Evolutionary conservation across 225 moss, liverwort and hornwort genomes (phyloP), one percentile per base, ranked within the genome.

Genomic region (Bryum argenteum): DNA sequence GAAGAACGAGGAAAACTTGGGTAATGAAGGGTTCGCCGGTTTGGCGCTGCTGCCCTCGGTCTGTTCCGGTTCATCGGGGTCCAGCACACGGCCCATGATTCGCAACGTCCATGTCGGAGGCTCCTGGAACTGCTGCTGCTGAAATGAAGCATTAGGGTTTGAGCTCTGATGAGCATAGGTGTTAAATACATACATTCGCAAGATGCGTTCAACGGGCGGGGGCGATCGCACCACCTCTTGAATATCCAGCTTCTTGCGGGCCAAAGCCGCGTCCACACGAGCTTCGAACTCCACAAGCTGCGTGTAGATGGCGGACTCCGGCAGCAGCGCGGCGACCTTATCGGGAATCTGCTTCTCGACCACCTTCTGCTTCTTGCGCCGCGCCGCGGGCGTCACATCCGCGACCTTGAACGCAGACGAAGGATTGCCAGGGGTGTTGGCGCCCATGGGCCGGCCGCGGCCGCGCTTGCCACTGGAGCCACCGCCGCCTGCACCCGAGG

Each of bases 191-290:
- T 92, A 94, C 79, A 94, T 94, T 66, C 97, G 82, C 65, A 98
- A 77, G 17, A 91, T 89, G 10, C 92, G 88, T 40, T 91, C 79
- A 38, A 94, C 83, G 20, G 92, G 91, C 21, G 94, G 92, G 14
- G 97, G 97, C 72, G 92, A 89, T 67, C 97, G 89, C 77, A 98
- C 89, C 8, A 92, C 97, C 73, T 98, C 97, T 79, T 98, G 97
- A 58, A 98, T 98, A 52, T 94, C 97, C 68, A 98, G 74, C 78
- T 98, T 98, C 78, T 98, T 98, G 75, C 97, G 73, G 16, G 91
- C 80, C 81, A 98, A 67, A 5, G 94, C 97, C 18, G 92, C 81
- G 24, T 98, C 97, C 62, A 98, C 92, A 8, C 94, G 81, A 60
- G 87, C 85, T 61, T 98, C 97, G 44, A 98, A 98, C 78, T 98